Evolutionary conservation across 345 rosid genomes (phyloP), one percentile per base, ranked within the genome.

Genomic region (Conringia planisiliqua): DNA sequence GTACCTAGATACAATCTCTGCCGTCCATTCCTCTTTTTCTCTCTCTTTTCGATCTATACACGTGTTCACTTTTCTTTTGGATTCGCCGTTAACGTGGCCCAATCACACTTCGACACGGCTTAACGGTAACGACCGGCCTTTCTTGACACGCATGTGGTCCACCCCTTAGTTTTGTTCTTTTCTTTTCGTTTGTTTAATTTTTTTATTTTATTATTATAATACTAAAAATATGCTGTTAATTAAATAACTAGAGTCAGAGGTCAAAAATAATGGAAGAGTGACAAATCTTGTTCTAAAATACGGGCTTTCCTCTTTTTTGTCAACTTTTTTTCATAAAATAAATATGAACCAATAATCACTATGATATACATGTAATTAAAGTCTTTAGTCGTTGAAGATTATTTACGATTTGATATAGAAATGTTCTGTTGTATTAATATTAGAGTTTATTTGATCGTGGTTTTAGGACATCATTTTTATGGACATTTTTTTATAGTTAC

Each of bases 101-200:
- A 87, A 86, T 90, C 14, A 66, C 0, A 2, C 0, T 0, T 0
- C 1, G 76, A 77, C 91, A 86, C 86, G 62, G 26, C 3, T 24
- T 18, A 70, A 29, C 62, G 72, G 71, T 78, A 59, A 59, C 74
- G 75, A 66, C 82, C 82, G 33, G 7, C 54, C 81, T 83, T 75
- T 80, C 32, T 81, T 83, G 87, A 84, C 93, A 88, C 95, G 91
- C 91, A 85, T 83, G 97, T 87, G 89, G 93, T 84, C 89, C 87
- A 64, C 61, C 70, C 69, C 63, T 65, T 71, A 62, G 24, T 32
- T 71, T 57, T 70, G 40, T 70, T 77, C 58, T 69, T 68, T 61
- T 67, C 16, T 29, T 7, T 76, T 14, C 10, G 35, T 68, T 56
- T 26, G 0, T 13, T 42, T 12, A 4, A 20, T 0, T 32, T 40